phyloP scores from a whole-genome alignment of 106 monocot genomes.

The Amphibolis antarctica region DNA sequence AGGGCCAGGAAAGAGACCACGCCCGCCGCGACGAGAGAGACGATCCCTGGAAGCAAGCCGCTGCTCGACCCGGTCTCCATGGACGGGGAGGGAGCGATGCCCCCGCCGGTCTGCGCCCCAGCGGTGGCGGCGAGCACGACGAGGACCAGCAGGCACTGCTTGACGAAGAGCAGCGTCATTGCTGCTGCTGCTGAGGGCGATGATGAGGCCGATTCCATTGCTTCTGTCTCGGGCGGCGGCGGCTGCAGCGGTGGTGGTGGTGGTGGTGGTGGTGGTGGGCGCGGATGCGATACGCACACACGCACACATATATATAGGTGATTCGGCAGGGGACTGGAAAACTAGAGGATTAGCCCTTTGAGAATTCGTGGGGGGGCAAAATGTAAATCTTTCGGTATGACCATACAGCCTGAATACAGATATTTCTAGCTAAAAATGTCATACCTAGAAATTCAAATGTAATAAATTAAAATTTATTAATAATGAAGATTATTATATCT shows the following conservation, averaged over 20 bases:
- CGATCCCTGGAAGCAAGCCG: background rate
- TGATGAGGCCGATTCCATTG: background rate
- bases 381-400: no score
- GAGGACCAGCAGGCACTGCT: background rate
- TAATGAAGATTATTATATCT: background rate
- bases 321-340: no score
- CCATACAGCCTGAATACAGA: no score
- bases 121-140: background rate
- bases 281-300: no score
- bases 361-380: no score
- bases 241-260: no score
- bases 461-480: background rate
- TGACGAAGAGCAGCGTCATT: background rate
- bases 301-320: no score
- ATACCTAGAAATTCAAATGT: no score
- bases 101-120: background rate
- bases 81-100: background rate
- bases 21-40: background rate
- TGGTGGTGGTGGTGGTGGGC: no score
- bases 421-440: no score
- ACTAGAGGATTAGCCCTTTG: no score
- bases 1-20: background rate
- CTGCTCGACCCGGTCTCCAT: background rate
- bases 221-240: no score
- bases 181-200: background rate